phyloP scores from a whole-genome alignment of 140 eudicot genomes.

The Erigeron philadelphicus region DNA sequence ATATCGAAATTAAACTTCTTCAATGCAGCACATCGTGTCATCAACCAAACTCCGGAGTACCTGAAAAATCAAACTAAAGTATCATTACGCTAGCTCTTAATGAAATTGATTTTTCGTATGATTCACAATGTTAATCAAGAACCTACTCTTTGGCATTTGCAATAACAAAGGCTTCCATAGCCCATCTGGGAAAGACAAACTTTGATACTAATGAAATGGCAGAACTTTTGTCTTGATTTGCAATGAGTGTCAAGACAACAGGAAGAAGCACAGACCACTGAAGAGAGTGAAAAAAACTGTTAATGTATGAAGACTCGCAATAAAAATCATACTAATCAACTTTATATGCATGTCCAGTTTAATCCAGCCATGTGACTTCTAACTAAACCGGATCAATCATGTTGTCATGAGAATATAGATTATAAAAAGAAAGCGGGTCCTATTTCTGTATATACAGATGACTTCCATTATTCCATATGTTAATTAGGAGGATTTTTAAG shows the following conservation, averaged over 20 bases:
- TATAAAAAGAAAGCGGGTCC: too few relatives aligned
- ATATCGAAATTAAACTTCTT: conserved; percentile 51
- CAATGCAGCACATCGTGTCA: conserved; percentile 81
- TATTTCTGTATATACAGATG: too few relatives aligned
- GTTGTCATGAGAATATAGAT: too few relatives aligned
- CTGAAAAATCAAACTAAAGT: conserved; percentile 29
- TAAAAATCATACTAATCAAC: not conserved
- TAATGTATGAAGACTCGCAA: not conserved
- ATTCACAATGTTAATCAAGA: not conserved
- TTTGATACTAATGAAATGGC: conserved; percentile 38
- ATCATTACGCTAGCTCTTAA: not conserved
- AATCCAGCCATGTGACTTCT: too few relatives aligned
- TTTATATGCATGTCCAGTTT: not conserved
- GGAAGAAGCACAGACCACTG: conserved; percentile 98
- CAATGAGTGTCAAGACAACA: conserved; percentile 81
- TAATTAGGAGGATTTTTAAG: too few relatives aligned
- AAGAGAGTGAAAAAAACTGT: not conserved
- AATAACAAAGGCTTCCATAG: conserved; percentile 75
- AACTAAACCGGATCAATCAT: too few relatives aligned
- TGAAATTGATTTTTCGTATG: not conserved
- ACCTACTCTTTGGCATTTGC: conserved; percentile 86
- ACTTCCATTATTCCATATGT: too few relatives aligned
- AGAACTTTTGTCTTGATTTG: conserved; percentile 56
- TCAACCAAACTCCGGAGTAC: conserved; percentile 77
- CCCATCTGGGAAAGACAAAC: conserved; percentile 87